These are phyloP conservation scores for Poa pratensis DNA, from an alignment of 176 grass and related monocot species.

Conservation along the genomic window DNA sequence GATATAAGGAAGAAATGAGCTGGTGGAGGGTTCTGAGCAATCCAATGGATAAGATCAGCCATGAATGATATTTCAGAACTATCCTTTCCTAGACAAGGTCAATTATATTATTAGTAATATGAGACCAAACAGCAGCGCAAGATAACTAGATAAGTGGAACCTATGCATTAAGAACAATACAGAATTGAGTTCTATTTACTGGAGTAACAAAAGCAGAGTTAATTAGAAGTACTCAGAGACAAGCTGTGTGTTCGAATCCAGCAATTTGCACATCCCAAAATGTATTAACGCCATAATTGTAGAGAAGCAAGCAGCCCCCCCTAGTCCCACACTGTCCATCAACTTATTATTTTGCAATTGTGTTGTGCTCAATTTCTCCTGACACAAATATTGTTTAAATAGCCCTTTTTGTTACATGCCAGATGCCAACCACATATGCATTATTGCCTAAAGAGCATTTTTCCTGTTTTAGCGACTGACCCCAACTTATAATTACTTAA, in stretches of 20 bases:
- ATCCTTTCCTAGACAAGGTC: conserved; percentile 68
- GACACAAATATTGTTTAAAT: not conserved
- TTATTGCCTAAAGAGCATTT: not conserved
- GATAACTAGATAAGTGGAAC: not conserved
- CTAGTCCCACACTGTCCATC: not conserved
- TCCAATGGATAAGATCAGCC: conserved; percentile 81
- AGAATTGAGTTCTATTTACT: conserved; percentile 2
- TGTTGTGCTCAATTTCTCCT: not conserved
- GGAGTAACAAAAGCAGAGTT: conserved; percentile 12
- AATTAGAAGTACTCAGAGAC: not conserved
- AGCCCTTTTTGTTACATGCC: not conserved
- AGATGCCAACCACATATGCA: not conserved
- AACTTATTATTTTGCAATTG: not conserved
- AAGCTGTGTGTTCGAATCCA: not conserved
- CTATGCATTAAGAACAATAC: conserved; percentile 6
- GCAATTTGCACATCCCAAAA: not conserved
- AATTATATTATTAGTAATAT: conserved; percentile 32
- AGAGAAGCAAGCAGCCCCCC: not conserved
- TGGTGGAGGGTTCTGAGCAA: conserved; percentile 92
- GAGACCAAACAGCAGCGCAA: not conserved
- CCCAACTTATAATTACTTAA: not conserved
- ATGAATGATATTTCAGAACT: conserved; percentile 79
- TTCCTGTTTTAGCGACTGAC: not conserved
- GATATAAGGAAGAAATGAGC: conserved; percentile 94
- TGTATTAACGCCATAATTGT: not conserved